These are phyloP conservation scores for Dactylellina cionopaga DNA, from an alignment of 2,329 filamentous ascomycete species.

Conservation along the genomic window DNA sequence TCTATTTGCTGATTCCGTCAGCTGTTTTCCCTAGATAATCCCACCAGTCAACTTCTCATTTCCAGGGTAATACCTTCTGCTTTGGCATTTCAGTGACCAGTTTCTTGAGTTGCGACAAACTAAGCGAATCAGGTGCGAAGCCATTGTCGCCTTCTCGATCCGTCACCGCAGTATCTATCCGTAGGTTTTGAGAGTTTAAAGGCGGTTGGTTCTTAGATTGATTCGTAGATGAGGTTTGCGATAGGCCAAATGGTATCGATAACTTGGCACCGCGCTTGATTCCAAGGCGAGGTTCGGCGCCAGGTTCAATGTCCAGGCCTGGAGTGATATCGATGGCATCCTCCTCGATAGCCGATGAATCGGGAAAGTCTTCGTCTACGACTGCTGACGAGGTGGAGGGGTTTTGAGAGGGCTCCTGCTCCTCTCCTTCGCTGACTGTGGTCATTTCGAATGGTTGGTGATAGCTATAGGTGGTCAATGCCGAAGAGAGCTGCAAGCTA, in stretches of 20 bases:
- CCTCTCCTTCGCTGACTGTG: constrained; percentile 40
- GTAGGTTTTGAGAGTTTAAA: constrained; percentile 26
- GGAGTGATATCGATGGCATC: constrained; percentile 39
- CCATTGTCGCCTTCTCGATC: constrained; percentile 52
- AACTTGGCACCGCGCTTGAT: constrained; percentile 51
- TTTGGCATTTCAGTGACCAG: constrained; percentile 79
- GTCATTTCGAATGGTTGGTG: constrained; percentile 37
- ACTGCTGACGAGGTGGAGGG: constrained; percentile 6
- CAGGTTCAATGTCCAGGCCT: constrained; percentile 36
- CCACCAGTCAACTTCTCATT: not conserved
- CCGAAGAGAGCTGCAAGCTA: not conserved
- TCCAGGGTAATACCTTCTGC: constrained; percentile 66
- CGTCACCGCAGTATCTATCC: constrained; percentile 48
- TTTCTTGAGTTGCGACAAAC: constrained; percentile 76
- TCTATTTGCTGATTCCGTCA: constrained; percentile 57
- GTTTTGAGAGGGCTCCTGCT: constrained; percentile 27
- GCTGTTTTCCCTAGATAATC: not conserved
- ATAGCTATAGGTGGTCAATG: constrained; percentile 17
- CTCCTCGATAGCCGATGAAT: constrained; percentile 48
- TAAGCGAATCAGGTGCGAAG: constrained; percentile 71
- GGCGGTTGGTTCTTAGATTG: constrained; percentile 22
- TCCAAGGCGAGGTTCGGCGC: constrained; percentile 40
- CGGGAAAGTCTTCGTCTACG: constrained; percentile 39
- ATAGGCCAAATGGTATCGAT: constrained; percentile 45
- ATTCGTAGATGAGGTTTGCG: constrained; percentile 12